A percentile compares a stretch with the other conserved stretches of the same genome.
Conservation (phyloP, 2,329 filamentous ascomycete genomes). For the Trichoderma hamatum region DNA sequence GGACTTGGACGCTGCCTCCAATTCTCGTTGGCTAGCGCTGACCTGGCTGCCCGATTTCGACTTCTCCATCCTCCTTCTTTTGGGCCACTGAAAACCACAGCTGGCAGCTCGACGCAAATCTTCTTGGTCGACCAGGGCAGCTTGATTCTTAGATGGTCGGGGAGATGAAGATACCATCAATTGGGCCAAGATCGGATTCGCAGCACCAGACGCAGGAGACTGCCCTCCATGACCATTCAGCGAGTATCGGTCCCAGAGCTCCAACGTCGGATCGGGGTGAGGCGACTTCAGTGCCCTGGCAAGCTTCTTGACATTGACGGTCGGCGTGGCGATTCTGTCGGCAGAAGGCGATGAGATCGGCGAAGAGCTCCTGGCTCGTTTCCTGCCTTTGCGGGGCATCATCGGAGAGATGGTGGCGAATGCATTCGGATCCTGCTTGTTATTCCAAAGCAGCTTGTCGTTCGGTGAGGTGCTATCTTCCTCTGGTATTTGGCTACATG, state of each 20-base stretch:
- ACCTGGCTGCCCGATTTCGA: conserved; percentile 43
- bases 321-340: conserved; percentile 48
- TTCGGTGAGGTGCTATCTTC: conserved; percentile 58
- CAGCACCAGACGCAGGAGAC: conserved; percentile 49
- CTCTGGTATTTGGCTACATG: conserved; percentile 47
- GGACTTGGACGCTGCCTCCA: conserved; percentile 57
- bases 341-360: conserved; percentile 67
- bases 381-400: conserved; percentile 57
- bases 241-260: conserved; percentile 78
- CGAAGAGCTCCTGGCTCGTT: conserved; percentile 74
- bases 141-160: conserved; percentile 54
- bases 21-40: conserved; percentile 43
- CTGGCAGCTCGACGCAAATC: conserved; percentile 66
- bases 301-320: conserved; percentile 62
- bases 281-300: conserved; percentile 65
- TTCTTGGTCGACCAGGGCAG: conserved; percentile 46
- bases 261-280: conserved; percentile 70
- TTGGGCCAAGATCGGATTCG: conserved; percentile 63
- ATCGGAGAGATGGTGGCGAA: conserved; percentile 51
- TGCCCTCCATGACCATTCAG: conserved; percentile 48
- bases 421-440: conserved; percentile 48
- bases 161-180: conserved; percentile 73
- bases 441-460: conserved; percentile 65
- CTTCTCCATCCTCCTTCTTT: conserved; percentile 64
- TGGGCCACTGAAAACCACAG: conserved; percentile 72